Conservation (phyloP, 2,329 filamentous ascomycete species). For the Fusarium subtropicale region DNA sequence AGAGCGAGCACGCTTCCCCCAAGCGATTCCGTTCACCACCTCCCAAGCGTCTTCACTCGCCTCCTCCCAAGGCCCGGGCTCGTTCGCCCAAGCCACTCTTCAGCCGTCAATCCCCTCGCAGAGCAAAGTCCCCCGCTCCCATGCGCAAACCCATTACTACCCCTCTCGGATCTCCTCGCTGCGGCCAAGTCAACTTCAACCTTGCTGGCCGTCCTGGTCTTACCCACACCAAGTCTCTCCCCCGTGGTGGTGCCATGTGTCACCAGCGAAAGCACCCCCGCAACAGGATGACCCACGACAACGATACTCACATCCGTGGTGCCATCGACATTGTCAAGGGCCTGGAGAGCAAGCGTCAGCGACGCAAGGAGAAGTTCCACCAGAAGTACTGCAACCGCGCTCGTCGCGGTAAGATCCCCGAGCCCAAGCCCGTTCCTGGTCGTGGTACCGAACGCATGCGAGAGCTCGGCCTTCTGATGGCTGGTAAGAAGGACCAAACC, state of each 20-base stretch:
- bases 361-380: constrained; percentile 91
- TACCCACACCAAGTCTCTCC: constrained; percentile 86
- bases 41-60: constrained; percentile 53
- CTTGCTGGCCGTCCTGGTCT: constrained; percentile 70
- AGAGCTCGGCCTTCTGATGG: constrained; percentile 84
- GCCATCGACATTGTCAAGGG: constrained; percentile 98
- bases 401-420: constrained; percentile 72
- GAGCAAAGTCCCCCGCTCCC: constrained; percentile 78
- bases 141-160: constrained; percentile 62
- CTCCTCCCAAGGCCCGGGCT: constrained; percentile 59
- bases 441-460: constrained; percentile 92
- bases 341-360: constrained; percentile 91
- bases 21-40: constrained; percentile 59
- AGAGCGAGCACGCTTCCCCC: constrained; percentile 61
- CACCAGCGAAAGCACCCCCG: constrained; percentile 62
- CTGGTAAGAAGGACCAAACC: constrained; percentile 78
- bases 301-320: constrained; percentile 80
- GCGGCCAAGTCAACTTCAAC: constrained; percentile 54
- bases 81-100: constrained; percentile 68
- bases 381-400: constrained; percentile 89
- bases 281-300: constrained; percentile 50
- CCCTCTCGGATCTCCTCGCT: constrained; percentile 55
- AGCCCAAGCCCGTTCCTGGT: constrained; percentile 79
- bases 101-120: constrained; percentile 76
- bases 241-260: constrained; percentile 79